Conservation (phyloP, 2,329 filamentous ascomycete species). For the Aurifilum marmelostoma region DNA sequence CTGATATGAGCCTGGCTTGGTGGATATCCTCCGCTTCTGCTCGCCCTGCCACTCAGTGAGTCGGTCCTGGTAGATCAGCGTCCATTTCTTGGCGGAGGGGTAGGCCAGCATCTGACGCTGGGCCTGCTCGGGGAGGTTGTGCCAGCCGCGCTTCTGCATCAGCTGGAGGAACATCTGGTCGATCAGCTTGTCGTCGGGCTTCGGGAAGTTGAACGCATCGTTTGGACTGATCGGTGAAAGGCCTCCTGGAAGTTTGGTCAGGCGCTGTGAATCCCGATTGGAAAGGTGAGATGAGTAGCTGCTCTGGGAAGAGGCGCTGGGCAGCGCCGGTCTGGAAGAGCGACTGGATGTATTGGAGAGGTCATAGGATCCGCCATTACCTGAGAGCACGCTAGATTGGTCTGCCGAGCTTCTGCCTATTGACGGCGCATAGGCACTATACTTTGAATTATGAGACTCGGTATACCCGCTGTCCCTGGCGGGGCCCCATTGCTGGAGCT, state of each 20-base stretch:
- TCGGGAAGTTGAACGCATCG: slow-evolving; percentile 64
- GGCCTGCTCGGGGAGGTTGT: slow-evolving; percentile 93
- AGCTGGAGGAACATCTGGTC: slow-evolving; percentile 90
- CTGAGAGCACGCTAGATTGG: slow-evolving; percentile 60
- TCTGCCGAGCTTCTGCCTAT: slow-evolving; percentile 61
- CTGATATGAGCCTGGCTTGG: slow-evolving; percentile 71
- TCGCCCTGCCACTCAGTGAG: slow-evolving; percentile 93
- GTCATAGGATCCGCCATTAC: slow-evolving; percentile 53
- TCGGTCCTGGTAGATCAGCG: slow-evolving; percentile 90
- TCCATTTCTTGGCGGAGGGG: slow-evolving; percentile 95
- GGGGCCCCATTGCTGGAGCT: slow-evolving; percentile 78
- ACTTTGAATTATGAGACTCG: slow-evolving; percentile 60
- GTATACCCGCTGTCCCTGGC: slow-evolving; percentile 59
- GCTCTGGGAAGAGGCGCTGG: slow-evolving; percentile 60
- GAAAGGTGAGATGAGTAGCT: slow-evolving; percentile 54
- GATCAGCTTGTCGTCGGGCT: slow-evolving; percentile 77
- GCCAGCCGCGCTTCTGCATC: slow-evolving; percentile 98
- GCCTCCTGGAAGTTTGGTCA: slow-evolving; percentile 55
- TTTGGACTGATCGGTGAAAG: slow-evolving; percentile 40
- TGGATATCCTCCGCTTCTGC: slow-evolving; percentile 80
- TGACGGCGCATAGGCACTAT: slow-evolving; percentile 65
- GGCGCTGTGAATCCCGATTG: slow-evolving; percentile 59
- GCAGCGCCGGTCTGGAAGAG: slow-evolving; percentile 57
- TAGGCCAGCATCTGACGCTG: slow-evolving; percentile 96
- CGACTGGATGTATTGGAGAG: slow-evolving; percentile 42